A percentile compares a stretch with the other conserved stretches of the same genome.
Evolutionary conservation across 83 land plant species (phyloP).

Genomic region (Larix sibirica): DNA sequence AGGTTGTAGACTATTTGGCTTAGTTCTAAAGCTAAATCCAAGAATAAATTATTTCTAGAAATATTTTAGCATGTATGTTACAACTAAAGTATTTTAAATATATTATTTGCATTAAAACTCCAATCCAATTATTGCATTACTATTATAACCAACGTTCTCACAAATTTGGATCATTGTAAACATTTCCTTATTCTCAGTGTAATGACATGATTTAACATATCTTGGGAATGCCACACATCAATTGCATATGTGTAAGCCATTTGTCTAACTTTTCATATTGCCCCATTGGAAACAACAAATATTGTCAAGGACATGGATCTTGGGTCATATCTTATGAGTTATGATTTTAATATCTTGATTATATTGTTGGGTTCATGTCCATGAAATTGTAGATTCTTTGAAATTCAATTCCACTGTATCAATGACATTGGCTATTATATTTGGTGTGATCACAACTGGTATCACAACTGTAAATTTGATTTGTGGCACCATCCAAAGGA

Average conservation of each 20-base stretch:
- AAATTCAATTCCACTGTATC: conserved; percentile 84
- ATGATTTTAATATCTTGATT: background rate
- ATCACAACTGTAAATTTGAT: conserved; percentile 53
- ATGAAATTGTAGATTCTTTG: conserved; percentile 62
- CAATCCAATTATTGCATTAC: background rate
- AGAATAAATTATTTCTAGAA: background rate
- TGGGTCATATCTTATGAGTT: background rate
- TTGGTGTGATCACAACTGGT: conserved; percentile 70
- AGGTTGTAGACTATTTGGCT: background rate
- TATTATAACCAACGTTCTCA: no score
- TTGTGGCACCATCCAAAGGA: conserved; percentile 43
- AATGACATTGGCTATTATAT: conserved; percentile 74
- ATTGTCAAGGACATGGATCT: background rate
- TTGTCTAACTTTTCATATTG: background rate
- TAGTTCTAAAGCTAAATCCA: background rate
- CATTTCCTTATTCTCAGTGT: no score
- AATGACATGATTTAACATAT: no score
- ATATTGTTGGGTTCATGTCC: background rate
- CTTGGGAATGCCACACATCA: no score
- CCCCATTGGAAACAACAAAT: background rate
- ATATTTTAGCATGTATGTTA: background rate
- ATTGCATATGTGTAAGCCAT: no score
- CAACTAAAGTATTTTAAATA: background rate
- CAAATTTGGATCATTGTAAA: no score
- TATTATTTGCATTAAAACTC: background rate